Evolutionary conservation across 441 rosid species (phyloP).

Genomic region (Mallotus japonicus): DNA sequence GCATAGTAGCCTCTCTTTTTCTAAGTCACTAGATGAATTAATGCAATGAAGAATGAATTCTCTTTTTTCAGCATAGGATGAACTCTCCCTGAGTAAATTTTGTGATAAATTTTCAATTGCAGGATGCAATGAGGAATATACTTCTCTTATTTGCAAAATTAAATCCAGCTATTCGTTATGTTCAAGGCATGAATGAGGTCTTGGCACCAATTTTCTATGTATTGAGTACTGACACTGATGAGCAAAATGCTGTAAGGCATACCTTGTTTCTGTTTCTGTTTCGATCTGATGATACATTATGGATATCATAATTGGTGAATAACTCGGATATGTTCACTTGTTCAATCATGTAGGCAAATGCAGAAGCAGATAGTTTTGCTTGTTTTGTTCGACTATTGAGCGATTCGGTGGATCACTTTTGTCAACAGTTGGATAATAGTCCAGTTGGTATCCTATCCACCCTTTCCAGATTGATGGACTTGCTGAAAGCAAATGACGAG

Average conservation of each 20-base stretch:
- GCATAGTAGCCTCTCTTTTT: background rate
- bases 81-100: slow-evolving; percentile 9
- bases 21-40: background rate
- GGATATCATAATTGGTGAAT: background rate
- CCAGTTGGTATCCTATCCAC: slow-evolving; percentile 62
- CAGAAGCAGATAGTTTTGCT: slow-evolving; percentile 68
- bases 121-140: slow-evolving; percentile 69
- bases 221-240: slow-evolving; percentile 51
- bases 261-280: background rate
- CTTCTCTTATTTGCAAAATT: slow-evolving; percentile 68
- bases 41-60: too few species aligned
- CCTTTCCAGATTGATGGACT: slow-evolving; percentile 51
- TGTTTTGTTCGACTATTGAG: slow-evolving; percentile 61
- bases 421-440: slow-evolving; percentile 66
- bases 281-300: background rate
- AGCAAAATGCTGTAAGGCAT: slow-evolving; percentile 54
- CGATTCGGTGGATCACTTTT: slow-evolving; percentile 70
- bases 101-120: slow-evolving; percentile 15
- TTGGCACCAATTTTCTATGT: slow-evolving; percentile 65
- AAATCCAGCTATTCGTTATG: slow-evolving; percentile 70
- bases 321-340: background rate
- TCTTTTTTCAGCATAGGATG: too few species aligned
- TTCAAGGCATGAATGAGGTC: slow-evolving; percentile 84
- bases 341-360: slow-evolving; percentile 43
- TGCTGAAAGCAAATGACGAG: slow-evolving; percentile 56